Percentiles rank a stretch among this genome's conserved stretches.
These are phyloP conservation scores for Candida corydali DNA, from an alignment of 805 yeast genomes.

Conservation along the genomic window DNA sequence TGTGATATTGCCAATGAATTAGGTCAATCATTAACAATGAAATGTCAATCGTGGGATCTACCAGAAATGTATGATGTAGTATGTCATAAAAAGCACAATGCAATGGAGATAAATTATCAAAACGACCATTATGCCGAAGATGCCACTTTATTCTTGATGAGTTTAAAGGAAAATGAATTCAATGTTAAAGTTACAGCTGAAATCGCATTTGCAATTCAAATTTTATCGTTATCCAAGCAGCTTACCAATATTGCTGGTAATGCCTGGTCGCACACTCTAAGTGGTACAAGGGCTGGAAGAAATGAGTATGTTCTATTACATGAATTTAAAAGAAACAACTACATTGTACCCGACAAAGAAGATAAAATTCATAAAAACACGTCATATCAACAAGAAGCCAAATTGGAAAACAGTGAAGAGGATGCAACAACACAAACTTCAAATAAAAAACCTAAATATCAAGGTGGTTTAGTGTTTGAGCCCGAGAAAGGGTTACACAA, in stretches of 20 bases:
- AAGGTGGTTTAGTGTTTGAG: conserved; percentile 94
- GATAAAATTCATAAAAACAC: conserved; percentile 36
- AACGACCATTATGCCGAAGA: conserved; percentile 64
- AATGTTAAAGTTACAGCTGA: conserved; percentile 72
- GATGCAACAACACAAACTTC: conserved; percentile 48
- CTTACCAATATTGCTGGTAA: conserved; percentile 93
- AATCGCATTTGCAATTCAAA: conserved; percentile 77
- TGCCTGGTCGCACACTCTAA: conserved; percentile 92
- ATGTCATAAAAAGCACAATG: conserved; percentile 56
- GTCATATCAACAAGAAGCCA: conserved; percentile 29
- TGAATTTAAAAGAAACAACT: conserved; percentile 78
- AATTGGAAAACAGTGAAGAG: conserved; percentile 33
- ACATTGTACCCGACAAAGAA: conserved; percentile 84
- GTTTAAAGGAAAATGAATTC: conserved; percentile 61
- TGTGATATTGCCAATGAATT: conserved; percentile 93
- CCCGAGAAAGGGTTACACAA: conserved; percentile 94
- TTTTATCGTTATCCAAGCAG: conserved; percentile 84
- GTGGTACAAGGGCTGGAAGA: conserved; percentile 95
- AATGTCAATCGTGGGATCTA: conserved; percentile 93
- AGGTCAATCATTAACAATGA: conserved; percentile 87
- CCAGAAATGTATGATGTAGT: conserved; percentile 86
- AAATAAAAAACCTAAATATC: conserved; percentile 67
- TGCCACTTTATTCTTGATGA: conserved; percentile 61
- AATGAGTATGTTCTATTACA: conserved; percentile 90
- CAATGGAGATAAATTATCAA: conserved; percentile 71